phyloP scores from a whole-genome alignment of 1,284 basidiomycete species.

The Cerioporus squamosus region DNA sequence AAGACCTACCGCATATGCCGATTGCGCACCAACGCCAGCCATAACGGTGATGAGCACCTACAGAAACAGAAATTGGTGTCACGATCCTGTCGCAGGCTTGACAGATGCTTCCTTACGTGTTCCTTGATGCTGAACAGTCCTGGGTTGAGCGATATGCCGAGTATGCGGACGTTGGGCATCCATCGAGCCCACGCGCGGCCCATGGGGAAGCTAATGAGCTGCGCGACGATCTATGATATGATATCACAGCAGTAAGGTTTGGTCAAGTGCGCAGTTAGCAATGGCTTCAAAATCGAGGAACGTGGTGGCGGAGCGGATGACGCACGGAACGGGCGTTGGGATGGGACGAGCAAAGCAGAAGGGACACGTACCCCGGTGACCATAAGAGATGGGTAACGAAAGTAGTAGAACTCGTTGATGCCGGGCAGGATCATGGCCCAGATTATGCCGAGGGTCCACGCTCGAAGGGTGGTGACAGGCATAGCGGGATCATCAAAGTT shows the following conservation, averaged over 20 bases:
- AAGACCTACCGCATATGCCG: slow-evolving; percentile 53
- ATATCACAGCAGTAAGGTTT: background rate
- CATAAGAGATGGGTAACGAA: slow-evolving; percentile 64
- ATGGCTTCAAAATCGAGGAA: too few species aligned
- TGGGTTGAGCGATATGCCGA: slow-evolving; percentile 62
- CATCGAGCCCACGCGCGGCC: slow-evolving; percentile 58
- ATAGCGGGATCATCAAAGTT: slow-evolving; percentile 38
- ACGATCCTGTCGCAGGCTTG: background rate
- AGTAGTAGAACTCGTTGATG: slow-evolving; percentile 71
- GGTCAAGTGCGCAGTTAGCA: background rate
- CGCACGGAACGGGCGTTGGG: background rate
- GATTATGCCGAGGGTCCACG: slow-evolving; percentile 53
- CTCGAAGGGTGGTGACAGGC: slow-evolving; percentile 56
- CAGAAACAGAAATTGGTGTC: background rate
- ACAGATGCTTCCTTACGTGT: slow-evolving; percentile 43
- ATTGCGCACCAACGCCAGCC: slow-evolving; percentile 64
- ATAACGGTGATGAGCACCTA: slow-evolving; percentile 65
- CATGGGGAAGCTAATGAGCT: slow-evolving; percentile 64
- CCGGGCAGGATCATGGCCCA: slow-evolving; percentile 61
- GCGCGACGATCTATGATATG: slow-evolving; percentile 49
- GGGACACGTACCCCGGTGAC: slow-evolving; percentile 31
- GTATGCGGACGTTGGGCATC: slow-evolving; percentile 55
- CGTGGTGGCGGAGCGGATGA: background rate
- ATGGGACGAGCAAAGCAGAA: background rate
- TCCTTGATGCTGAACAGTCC: slow-evolving; percentile 74